phyloP scores from a whole-genome alignment of 768 basidiomycete genomes.

The Cystoderma amianthinum region DNA sequence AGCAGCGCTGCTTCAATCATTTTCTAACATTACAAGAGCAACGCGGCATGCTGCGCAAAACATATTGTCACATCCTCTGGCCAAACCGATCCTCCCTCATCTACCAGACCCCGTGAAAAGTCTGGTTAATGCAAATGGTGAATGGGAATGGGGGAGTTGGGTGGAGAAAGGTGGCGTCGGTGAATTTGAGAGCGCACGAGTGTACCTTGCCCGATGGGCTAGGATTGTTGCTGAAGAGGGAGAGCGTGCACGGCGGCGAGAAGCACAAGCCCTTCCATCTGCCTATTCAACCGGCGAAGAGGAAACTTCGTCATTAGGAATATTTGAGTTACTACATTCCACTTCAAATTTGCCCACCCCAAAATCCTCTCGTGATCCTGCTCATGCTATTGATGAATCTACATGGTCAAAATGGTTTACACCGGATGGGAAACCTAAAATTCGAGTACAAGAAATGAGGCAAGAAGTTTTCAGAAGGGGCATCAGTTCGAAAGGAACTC shows the following conservation, averaged over 20 bases:
- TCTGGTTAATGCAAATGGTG: constrained; percentile 84
- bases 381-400: constrained; percentile 65
- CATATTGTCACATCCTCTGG: constrained; percentile 90
- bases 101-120: constrained; percentile 91
- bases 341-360: constrained; percentile 78
- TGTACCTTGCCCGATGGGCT: constrained; percentile 96
- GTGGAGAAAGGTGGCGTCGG: constrained; percentile 90
- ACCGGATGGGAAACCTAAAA: constrained; percentile 58
- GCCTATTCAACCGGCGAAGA: constrained; percentile 39
- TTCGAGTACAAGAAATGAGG: constrained; percentile 64
- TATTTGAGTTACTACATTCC: constrained; percentile 81
- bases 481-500: constrained; percentile 38
- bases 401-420: constrained; percentile 79
- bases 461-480: constrained; percentile 78
- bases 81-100: constrained; percentile 93
- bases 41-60: constrained; percentile 93
- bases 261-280: constrained; percentile 63
- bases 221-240: constrained; percentile 97
- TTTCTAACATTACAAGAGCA: constrained; percentile 89
- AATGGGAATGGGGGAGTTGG: constrained; percentile 92
- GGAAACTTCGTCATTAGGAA: constrained; percentile 71
- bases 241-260: constrained; percentile 77
- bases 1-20: constrained; percentile 82
- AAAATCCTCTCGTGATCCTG: constrained; percentile 74
- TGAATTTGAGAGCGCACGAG: constrained; percentile 93